These are phyloP conservation scores for Zymoseptoria ardabiliae DNA, from an alignment of 2,329 filamentous ascomycete species.

Conservation along the genomic window DNA sequence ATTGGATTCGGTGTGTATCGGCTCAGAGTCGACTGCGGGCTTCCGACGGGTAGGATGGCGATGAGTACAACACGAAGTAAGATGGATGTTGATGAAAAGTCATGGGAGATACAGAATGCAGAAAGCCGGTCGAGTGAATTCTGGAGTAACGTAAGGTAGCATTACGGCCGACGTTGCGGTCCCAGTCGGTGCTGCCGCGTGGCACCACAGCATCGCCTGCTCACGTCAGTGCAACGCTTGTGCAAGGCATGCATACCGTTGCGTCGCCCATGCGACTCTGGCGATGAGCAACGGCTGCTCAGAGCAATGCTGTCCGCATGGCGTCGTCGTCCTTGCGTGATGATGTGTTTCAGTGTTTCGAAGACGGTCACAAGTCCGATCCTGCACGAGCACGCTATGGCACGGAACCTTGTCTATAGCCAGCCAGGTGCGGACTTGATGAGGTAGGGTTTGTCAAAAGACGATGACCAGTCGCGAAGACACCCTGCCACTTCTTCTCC, in stretches of 20 bases:
- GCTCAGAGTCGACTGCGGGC: background rate
- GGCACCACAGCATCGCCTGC: background rate
- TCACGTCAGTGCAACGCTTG: background rate
- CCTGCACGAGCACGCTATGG: background rate
- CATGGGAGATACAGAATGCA: background rate
- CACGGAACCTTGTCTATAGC: background rate
- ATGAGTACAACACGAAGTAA: background rate
- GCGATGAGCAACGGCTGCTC: background rate
- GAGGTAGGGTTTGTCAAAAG: background rate
- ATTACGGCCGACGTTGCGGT: background rate
- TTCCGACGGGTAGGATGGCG: background rate
- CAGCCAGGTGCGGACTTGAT: background rate
- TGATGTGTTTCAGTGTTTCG: background rate
- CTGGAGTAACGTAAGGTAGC: background rate
- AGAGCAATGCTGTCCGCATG: background rate
- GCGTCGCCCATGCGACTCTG: background rate
- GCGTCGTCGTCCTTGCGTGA: background rate
- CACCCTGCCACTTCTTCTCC: background rate
- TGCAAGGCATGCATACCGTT: background rate
- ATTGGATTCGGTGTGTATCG: background rate
- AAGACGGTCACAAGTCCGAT: background rate
- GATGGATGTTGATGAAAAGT: background rate
- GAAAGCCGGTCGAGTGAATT: background rate
- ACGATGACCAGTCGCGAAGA: background rate
- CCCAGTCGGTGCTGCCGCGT: background rate